Base-by-base conservation (phyloP, 2,329 filamentous ascomycete genomes). In the Cladorrhinum sp. region DNA sequence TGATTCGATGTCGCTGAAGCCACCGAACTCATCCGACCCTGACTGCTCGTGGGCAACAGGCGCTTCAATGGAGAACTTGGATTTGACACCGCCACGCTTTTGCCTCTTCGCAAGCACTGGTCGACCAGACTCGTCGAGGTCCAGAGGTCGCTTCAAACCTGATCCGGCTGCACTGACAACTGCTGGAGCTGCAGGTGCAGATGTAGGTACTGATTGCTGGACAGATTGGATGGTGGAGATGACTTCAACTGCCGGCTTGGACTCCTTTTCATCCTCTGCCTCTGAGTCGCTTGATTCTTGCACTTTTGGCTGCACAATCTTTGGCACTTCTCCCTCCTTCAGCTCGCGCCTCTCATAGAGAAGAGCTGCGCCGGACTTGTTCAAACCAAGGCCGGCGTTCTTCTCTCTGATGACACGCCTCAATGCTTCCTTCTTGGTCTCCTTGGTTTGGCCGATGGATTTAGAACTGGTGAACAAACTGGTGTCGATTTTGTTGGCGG, bases 91-190 rank as follows among this genome's bases (percentile, higher is more conserved):
- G 72, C 87, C 80, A 74, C 88, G 82, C 66, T 88, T 89, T 74
- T 93, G 92, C 55, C 92, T 84, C 72, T 92, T 95, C 70, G 90
- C 88, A 55, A 98, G 85, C 2, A 96, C 79, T 0, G 93, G 95
- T 58, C 85, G 86, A 6, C 93, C 92, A 61, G 88, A 85, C 1
- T 91, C 86, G 64, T 91, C 92, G 9, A 92, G 67, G 50, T 96
- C 90, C 10, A 99, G 78, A 1, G 93, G 92, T 48, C 93, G 84
- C 73, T 98, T 98, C 61, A 99, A 75, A 6, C 95, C 95, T 62
- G 87, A 88, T 20, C 95, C 95, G 57, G 85, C 76, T 12, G 69
- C 56, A 3, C 22, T 6, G n/a, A 13, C 8, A n/a, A 22, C 12
- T 25, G 38, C 53, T 16, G 53, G 32, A 36, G 4, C 32, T 8